Percentiles rank a stretch among this genome's conserved stretches.
These are phyloP conservation scores for Trichosporon sp. DNA, from an alignment of 1,284 basidiomycete genomes.

Conservation along the genomic window DNA sequence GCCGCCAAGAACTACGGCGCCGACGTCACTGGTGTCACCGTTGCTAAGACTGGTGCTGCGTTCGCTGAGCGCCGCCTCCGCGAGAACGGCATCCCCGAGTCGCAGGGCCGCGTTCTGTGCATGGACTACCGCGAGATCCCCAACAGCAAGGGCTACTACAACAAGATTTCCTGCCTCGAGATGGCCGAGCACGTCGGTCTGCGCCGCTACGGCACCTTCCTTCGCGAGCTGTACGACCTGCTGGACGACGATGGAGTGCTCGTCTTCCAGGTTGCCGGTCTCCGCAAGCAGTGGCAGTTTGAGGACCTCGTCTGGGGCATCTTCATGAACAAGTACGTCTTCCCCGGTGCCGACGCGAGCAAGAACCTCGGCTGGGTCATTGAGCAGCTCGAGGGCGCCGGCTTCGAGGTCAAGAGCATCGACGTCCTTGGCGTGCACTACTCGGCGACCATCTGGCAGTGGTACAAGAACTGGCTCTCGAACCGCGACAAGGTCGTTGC, in stretches of 20 bases:
- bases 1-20: constrained; percentile 96
- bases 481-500: constrained; percentile 84
- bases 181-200: constrained; percentile 99
- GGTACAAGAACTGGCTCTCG: constrained; percentile 92
- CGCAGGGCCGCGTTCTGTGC: constrained; percentile 86
- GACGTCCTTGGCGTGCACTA: constrained; percentile 98
- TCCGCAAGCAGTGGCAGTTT: constrained; percentile 92
- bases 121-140: constrained; percentile 93
- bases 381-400: constrained; percentile 71
- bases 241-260: constrained; percentile 92
- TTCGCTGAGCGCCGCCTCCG: constrained; percentile 88
- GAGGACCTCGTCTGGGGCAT: constrained; percentile 91
- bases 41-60: constrained; percentile 81
- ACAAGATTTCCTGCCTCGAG: constrained; percentile 94
- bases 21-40: constrained; percentile 92
- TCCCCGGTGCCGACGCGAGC: constrained; percentile 95
- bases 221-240: constrained; percentile 86
- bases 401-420: constrained; percentile 93
- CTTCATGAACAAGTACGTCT: constrained; percentile 91
- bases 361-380: constrained; percentile 96
- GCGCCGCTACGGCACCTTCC: constrained; percentile 83
- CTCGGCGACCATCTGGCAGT: constrained; percentile 85
- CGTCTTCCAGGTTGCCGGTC: constrained; percentile 92
- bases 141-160: constrained; percentile 70
- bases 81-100: constrained; percentile 68